phyloP scores from a whole-genome alignment of 2,329 filamentous ascomycete species.

The Monosporascus sp. region DNA sequence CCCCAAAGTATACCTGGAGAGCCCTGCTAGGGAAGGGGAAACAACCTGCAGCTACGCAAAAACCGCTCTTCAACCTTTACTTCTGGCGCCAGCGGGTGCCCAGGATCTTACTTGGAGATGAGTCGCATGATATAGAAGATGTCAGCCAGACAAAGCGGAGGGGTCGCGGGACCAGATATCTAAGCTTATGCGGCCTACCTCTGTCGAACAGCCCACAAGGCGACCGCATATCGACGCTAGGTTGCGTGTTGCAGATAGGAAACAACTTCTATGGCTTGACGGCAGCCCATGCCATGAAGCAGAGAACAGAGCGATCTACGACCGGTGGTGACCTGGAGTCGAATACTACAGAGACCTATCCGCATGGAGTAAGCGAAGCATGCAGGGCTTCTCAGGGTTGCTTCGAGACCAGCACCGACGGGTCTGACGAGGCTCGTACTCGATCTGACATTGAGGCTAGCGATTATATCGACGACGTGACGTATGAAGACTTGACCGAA shows the following conservation, averaged over 20 bases:
- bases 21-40: not conserved
- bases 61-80: constrained; percentile 1
- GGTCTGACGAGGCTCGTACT: too few relatives aligned
- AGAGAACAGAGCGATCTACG: not conserved
- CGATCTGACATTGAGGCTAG: too few relatives aligned
- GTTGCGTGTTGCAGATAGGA: not conserved
- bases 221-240: not conserved
- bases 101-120: not conserved
- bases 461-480: not conserved
- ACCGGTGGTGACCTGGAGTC: too few relatives aligned
- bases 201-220: not conserved
- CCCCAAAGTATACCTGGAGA: not conserved
- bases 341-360: too few relatives aligned
- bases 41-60: not conserved
- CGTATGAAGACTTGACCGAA: not conserved
- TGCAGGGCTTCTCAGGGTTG: too few relatives aligned
- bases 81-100: not conserved
- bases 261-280: not conserved
- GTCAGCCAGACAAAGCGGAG: not conserved
- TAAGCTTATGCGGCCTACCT: not conserved
- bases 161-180: not conserved
- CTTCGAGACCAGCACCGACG: too few relatives aligned
- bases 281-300: not conserved
- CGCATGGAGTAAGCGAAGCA: too few relatives aligned
- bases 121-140: not conserved